Evolutionary conservation across 2,329 filamentous ascomycete genomes (phyloP).

Genomic region (Sclerotinia trifoliorum): DNA sequence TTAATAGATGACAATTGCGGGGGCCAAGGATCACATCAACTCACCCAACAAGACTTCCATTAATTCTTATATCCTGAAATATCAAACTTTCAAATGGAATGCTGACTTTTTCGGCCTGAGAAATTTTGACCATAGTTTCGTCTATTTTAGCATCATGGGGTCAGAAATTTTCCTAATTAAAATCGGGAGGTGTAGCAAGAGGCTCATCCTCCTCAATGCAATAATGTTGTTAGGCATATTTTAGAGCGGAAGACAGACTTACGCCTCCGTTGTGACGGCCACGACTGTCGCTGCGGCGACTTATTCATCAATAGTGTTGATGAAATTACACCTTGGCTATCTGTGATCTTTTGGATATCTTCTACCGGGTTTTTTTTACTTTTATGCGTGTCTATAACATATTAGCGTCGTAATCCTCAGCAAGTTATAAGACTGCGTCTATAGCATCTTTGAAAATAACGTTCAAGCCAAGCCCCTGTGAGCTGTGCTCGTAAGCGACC

Average conservation of each 20-base stretch:
- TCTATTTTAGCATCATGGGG: conserved; percentile 13
- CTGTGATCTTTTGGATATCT: conserved; percentile 49
- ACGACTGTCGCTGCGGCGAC: conserved; percentile 51
- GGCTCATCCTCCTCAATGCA: conserved; percentile 6
- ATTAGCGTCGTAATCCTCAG: conserved; percentile 50
- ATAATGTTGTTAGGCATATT: background rate
- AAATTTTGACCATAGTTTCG: conserved; percentile 57
- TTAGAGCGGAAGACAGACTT: background rate
- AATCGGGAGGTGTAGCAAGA: background rate
- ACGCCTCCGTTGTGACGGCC: conserved; percentile 57
- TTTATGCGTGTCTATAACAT: conserved; percentile 52
- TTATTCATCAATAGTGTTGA: conserved; percentile 54
- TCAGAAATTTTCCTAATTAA: background rate
- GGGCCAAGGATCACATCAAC: conserved; percentile 17
- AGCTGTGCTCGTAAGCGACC: conserved; percentile 54
- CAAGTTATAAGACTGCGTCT: conserved; percentile 52
- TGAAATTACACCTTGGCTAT: conserved; percentile 50
- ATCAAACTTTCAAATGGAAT: conserved; percentile 49
- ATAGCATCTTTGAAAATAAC: conserved; percentile 49
- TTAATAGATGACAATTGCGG: conserved; percentile 12
- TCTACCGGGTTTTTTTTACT: conserved; percentile 49
- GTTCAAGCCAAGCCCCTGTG: conserved; percentile 49
- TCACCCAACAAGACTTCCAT: conserved; percentile 45
- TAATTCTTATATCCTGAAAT: conserved; percentile 53
- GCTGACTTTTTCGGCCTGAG: conserved; percentile 47